Evolutionary conservation across 2,329 filamentous ascomycete species (phyloP), one percentile per base, ranked within the genome.

Genomic region (Alternaria ethzedia): DNA sequence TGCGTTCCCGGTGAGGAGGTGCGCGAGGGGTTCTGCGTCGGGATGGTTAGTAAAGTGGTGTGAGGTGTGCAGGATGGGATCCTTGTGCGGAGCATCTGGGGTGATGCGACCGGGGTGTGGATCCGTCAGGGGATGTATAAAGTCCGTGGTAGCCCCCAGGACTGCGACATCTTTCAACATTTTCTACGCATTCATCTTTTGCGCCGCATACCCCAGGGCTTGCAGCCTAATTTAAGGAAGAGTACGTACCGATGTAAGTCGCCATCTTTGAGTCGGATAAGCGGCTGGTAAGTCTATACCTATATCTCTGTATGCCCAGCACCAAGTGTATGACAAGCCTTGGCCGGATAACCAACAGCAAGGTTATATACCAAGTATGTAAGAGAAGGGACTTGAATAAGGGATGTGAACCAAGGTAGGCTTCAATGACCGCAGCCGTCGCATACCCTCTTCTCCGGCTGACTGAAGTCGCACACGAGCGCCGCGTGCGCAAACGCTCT

Each of bases 1-100:
- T 68, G 88, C 86, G 82, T 94, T 94, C 71, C 86, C 88, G 80
- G 86, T 86, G 72, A 94, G 80, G 64, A 89, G 88, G 74, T 87
- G 86, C 70, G 86, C 82, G 74, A 90, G 89, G 64, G 83, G 82
- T 80, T 90, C 88, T 83, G 61, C 5, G 12, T 26, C 8, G 56
- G 63, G 65, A 69, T 73, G 70, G 70, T 72, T 68, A 75, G 72
- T 62, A 54, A 60, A 65, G 65, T 51, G 49, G 49, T 43, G 51
- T 54, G 51, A 54, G 6, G 10, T 43, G 36, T 43, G 51, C 51
- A 54, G 11, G 30, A 30, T 12, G 13, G 30, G 6, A 41, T 54
- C 20, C 30, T 54, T 25, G 30, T 54, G 20, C 44, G 47, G 26
- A 51, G 7, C 2, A 32, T 51, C 47, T 32, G 47, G 44, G 45